A percentile compares a stretch with the other conserved stretches of the same genome.
These are phyloP conservation scores for Lipomyces starkeyi DNA, from an alignment of 805 yeast genomes.

Conservation along the genomic window DNA sequence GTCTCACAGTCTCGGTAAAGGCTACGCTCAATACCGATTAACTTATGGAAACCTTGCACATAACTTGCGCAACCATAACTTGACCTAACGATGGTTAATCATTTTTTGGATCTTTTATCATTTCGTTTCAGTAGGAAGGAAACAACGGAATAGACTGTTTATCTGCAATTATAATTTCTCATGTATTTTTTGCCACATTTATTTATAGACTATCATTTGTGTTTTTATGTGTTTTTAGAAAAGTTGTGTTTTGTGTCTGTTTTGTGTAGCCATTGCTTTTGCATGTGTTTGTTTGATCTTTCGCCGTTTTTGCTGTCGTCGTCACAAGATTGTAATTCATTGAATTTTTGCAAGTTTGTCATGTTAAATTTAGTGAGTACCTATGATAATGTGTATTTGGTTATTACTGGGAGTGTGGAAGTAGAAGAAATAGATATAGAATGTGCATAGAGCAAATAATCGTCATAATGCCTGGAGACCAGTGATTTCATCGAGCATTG, in stretches of 20 bases:
- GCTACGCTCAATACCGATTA: not conserved
- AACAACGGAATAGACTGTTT: not conserved
- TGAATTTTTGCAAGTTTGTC: not conserved
- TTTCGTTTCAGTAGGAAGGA: not conserved
- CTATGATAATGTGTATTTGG: not conserved
- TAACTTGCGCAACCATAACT: not conserved
- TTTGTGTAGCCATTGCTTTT: not conserved
- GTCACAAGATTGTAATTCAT: not conserved
- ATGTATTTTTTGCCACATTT: not conserved
- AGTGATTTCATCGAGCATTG: not conserved
- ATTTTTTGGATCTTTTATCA: not conserved
- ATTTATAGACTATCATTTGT: not conserved
- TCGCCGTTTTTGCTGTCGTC: not conserved
- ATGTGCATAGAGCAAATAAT: not conserved
- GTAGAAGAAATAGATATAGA: not conserved
- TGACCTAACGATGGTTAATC: not conserved
- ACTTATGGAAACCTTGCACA: not conserved
- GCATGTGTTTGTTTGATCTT: not conserved
- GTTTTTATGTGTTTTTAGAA: constrained; percentile 1
- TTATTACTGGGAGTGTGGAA: not conserved
- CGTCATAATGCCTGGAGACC: not conserved
- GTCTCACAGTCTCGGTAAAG: not conserved
- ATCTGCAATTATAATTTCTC: not conserved
- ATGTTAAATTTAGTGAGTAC: not conserved
- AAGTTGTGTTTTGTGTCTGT: constrained; percentile 1